phyloP scores from a whole-genome alignment of 2,329 filamentous ascomycete species.

The Periglandula ipomoeae region DNA sequence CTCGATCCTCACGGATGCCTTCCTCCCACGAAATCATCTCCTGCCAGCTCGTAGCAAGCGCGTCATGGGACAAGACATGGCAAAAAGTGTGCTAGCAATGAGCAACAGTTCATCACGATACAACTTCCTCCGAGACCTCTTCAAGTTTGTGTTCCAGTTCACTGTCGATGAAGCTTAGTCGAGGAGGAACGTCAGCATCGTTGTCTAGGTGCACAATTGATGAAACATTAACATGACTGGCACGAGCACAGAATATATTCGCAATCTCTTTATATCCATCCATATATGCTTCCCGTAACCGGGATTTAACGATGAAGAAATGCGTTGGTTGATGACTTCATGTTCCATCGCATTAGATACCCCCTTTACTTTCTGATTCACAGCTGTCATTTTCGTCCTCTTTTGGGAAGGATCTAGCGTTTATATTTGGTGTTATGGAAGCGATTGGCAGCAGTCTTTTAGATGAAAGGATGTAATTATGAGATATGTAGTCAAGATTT shows the following conservation, averaged over 20 bases:
- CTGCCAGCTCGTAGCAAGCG: constrained; percentile 47
- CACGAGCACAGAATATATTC: not conserved
- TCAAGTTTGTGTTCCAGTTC: constrained; percentile 76
- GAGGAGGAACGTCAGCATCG: constrained; percentile 55
- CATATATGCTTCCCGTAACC: not conserved
- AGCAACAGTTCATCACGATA: constrained; percentile 58
- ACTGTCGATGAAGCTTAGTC: constrained; percentile 66
- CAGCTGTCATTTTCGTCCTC: not conserved
- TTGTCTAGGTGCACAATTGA: constrained; percentile 29
- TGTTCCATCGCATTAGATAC: constrained; percentile 4
- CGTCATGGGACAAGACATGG: constrained; percentile 64
- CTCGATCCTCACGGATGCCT: constrained; percentile 63
- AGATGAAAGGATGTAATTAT: not conserved
- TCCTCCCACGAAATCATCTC: constrained; percentile 31
- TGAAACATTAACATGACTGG: not conserved
- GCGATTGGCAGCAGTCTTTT: not conserved
- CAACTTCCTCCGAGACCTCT: constrained; percentile 72
- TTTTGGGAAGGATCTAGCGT: not conserved
- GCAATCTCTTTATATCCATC: not conserved
- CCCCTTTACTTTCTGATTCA: not conserved
- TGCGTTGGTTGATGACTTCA: not conserved
- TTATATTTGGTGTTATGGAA: not conserved
- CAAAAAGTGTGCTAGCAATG: constrained; percentile 71
- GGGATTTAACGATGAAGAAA: not conserved
- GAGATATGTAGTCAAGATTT: not conserved